phyloP scores from a whole-genome alignment of 2,329 filamentous ascomycete genomes.

The Pestalotiopsis sp. region DNA sequence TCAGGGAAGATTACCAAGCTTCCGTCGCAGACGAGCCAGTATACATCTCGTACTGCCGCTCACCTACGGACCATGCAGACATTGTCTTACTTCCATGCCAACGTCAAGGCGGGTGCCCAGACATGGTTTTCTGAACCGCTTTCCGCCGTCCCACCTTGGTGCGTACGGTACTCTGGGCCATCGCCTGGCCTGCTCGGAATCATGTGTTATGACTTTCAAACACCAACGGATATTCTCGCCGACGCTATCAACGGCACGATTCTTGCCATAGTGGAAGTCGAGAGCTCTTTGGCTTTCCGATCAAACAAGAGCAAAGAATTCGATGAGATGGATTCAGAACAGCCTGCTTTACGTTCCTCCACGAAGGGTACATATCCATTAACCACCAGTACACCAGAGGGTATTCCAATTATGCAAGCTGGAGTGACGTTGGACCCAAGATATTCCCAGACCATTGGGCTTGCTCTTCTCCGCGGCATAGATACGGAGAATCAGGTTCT shows the following conservation, averaged over 20 bases:
- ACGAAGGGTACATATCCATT: constrained; percentile 27
- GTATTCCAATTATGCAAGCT: constrained; percentile 66
- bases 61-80: constrained; percentile 75
- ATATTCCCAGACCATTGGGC: constrained; percentile 61
- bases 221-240: constrained; percentile 58
- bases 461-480: constrained; percentile 72
- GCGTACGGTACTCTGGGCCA: constrained; percentile 60
- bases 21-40: constrained; percentile 62
- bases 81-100: constrained; percentile 77
- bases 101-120: constrained; percentile 24
- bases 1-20: constrained; percentile 50
- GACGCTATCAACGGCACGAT: constrained; percentile 74
- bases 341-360: constrained; percentile 15
- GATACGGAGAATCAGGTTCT: constrained; percentile 57
- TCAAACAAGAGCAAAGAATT: constrained; percentile 16
- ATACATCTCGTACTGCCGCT: constrained; percentile 60
- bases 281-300: constrained; percentile 54
- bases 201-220: constrained; percentile 68
- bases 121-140: constrained; percentile 60
- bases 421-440: constrained; percentile 62
- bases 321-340: constrained; percentile 26
- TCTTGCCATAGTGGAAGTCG: constrained; percentile 66
- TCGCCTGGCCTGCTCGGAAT: constrained; percentile 64
- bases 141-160: constrained; percentile 59
- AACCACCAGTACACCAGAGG: constrained; percentile 48